These are phyloP conservation scores for Chaetomidium leptoderma DNA, from an alignment of 495 filamentous ascomycete species.

Conservation along the genomic window DNA sequence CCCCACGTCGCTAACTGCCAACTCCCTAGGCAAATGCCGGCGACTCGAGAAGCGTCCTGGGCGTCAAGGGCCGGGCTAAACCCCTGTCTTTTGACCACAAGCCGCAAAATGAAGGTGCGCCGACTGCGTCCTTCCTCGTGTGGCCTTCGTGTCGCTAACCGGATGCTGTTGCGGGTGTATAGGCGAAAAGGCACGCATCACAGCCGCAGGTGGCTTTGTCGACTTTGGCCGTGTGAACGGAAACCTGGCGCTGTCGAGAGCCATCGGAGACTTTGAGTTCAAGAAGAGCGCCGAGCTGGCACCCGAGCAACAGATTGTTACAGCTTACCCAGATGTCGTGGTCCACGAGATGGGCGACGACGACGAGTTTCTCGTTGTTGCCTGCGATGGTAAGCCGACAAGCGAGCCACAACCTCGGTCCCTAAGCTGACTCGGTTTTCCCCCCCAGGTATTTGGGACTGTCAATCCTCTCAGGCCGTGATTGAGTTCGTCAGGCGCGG, in stretches of 20 bases:
- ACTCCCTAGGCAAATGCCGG: conserved; percentile 79
- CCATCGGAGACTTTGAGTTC: conserved; percentile 99
- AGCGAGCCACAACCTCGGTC: background rate
- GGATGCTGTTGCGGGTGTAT: conserved; percentile 21
- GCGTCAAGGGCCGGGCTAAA: conserved; percentile 93
- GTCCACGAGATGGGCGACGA: conserved; percentile 85
- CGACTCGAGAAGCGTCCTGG: conserved; percentile 89
- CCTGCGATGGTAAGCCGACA: conserved; percentile 77
- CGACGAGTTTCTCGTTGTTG: conserved; percentile 95
- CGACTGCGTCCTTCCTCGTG: background rate
- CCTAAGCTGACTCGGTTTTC: background rate
- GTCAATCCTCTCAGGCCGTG: conserved; percentile 95
- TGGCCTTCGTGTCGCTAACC: conserved; percentile 18
- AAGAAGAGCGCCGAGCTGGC: conserved; percentile 97
- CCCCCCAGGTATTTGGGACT: conserved; percentile 90
- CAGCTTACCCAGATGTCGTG: conserved; percentile 89
- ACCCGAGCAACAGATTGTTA: conserved; percentile 96
- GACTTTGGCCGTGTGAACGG: conserved; percentile 98
- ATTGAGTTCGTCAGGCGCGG: conserved; percentile 94
- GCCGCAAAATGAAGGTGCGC: conserved; percentile 89
- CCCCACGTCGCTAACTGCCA: conserved; percentile 24
- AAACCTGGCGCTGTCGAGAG: conserved; percentile 94
- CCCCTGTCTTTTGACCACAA: conserved; percentile 98
- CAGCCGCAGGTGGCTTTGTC: conserved; percentile 92
- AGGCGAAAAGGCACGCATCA: conserved; percentile 96